phyloP scores from a whole-genome alignment of 306 rosid genomes.

The Cicer bijugum region DNA sequence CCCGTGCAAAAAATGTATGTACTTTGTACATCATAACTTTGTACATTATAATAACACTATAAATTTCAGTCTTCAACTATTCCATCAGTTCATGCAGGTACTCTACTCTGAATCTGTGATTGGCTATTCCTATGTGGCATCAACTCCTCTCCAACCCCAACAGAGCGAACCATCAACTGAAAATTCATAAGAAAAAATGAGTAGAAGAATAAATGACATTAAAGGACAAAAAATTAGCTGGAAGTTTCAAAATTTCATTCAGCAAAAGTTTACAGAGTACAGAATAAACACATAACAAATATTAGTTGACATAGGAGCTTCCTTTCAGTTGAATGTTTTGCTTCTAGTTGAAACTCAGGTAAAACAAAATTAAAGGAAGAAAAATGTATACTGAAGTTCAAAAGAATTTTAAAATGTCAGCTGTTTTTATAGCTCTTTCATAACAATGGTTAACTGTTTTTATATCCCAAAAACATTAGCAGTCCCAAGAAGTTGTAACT shows the following conservation, averaged over 20 bases:
- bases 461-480: not conserved
- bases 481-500: not conserved
- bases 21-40: conserved; percentile 4
- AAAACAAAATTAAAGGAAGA: not conserved
- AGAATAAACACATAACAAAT: not conserved
- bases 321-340: conserved; percentile 30
- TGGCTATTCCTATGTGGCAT: conserved; percentile 53
- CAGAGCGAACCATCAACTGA: conserved; percentile 52
- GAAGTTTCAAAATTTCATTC: conserved; percentile 28
- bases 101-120: conserved; percentile 14
- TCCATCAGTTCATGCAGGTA: conserved; percentile 2
- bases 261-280: not conserved
- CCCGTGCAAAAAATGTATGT: conserved; percentile 5
- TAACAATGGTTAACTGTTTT: not conserved
- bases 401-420: not conserved
- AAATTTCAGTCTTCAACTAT: conserved; percentile 34
- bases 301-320: not conserved
- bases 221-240: conserved; percentile 3
- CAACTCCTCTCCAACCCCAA: conserved; percentile 55
- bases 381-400: not conserved
- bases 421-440: conserved; percentile 16
- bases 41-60: not conserved
- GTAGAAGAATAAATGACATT: not conserved
- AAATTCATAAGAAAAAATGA: conserved; percentile 24
- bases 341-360: conserved; percentile 13